These are phyloP conservation scores for Hymenoscyphus salicellus DNA, from an alignment of 2,329 filamentous ascomycete genomes.

Conservation along the genomic window DNA sequence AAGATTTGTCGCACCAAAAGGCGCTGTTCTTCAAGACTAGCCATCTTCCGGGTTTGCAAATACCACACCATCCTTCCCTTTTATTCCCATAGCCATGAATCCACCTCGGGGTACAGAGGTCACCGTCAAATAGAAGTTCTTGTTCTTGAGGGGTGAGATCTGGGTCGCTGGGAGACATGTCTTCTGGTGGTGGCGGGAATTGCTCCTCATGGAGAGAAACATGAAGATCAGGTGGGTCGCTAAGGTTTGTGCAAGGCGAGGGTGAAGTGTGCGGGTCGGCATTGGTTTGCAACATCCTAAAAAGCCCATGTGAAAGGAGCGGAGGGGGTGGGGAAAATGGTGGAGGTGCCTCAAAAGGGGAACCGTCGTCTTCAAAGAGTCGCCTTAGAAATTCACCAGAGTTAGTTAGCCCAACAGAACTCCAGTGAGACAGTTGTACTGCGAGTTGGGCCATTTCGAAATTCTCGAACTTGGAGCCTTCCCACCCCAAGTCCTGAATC, in stretches of 20 bases:
- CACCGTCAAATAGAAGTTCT: slow-evolving; percentile 72
- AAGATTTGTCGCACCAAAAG: slow-evolving; percentile 91
- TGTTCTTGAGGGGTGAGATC: slow-evolving; percentile 76
- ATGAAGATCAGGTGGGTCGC: slow-evolving; percentile 75
- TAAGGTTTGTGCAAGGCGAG: slow-evolving; percentile 70
- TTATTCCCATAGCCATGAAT: slow-evolving; percentile 83
- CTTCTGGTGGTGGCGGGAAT: slow-evolving; percentile 69
- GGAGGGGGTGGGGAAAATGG: slow-evolving; percentile 46
- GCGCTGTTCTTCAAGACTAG: slow-evolving; percentile 88
- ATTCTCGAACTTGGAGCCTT: slow-evolving; percentile 53
- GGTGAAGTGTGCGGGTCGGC: too few species aligned
- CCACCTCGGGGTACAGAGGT: slow-evolving; percentile 80
- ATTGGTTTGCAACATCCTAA: slow-evolving; percentile 72
- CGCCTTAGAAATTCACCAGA: slow-evolving; percentile 47
- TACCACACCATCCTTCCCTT: slow-evolving; percentile 84
- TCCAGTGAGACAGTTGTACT: slow-evolving; percentile 54
- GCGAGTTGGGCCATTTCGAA: slow-evolving; percentile 42
- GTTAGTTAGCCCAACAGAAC: slow-evolving; percentile 54
- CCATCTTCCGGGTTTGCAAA: slow-evolving; percentile 83
- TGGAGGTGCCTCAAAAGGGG: slow-evolving; percentile 48
- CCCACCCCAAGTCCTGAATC: too few species aligned
- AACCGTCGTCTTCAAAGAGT: slow-evolving; percentile 52
- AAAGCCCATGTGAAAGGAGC: slow-evolving; percentile 66
- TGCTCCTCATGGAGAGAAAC: slow-evolving; percentile 72
- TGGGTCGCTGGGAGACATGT: slow-evolving; percentile 76